Evolutionary conservation across 345 rosid genomes (phyloP).

Genomic region (Salix dunnii): DNA sequence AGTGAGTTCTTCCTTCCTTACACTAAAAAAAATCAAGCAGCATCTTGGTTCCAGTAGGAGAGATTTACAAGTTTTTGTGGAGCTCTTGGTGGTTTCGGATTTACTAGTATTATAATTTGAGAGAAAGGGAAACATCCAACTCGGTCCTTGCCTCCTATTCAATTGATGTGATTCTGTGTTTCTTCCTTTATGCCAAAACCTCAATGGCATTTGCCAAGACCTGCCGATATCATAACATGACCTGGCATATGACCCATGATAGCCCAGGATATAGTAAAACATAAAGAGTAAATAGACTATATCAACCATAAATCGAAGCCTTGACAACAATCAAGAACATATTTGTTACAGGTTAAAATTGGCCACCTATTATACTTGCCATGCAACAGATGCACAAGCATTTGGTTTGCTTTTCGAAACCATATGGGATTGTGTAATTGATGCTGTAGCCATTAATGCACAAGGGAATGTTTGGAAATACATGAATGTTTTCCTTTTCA

Average conservation of each 20-base stretch:
- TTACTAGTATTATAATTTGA: neutral
- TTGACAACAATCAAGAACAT: neutral
- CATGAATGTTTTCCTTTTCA: neutral
- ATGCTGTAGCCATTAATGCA: neutral
- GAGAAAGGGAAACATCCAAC: neutral
- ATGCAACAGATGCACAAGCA: neutral
- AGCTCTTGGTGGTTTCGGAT: slow-evolving; percentile 1
- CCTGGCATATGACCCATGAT: neutral
- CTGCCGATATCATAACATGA: neutral
- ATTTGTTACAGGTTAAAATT: neutral
- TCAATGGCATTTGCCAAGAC: neutral
- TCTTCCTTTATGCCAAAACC: neutral
- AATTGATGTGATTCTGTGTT: too few relatives aligned
- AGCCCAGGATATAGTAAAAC: neutral
- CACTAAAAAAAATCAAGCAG: neutral
- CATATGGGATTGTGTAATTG: too few relatives aligned
- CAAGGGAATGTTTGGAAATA: neutral
- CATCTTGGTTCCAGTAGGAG: neutral
- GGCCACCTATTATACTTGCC: neutral
- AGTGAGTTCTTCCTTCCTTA: slow-evolving; percentile 42
- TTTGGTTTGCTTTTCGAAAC: neutral
- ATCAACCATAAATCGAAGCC: neutral
- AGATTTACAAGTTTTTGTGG: neutral
- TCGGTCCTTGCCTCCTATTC: neutral
- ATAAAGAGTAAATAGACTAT: neutral